Evolutionary conservation across 208 protist species (phyloP), one percentile per base, ranked within the genome.

Genomic region (Wallacemonas sp.): DNA sequence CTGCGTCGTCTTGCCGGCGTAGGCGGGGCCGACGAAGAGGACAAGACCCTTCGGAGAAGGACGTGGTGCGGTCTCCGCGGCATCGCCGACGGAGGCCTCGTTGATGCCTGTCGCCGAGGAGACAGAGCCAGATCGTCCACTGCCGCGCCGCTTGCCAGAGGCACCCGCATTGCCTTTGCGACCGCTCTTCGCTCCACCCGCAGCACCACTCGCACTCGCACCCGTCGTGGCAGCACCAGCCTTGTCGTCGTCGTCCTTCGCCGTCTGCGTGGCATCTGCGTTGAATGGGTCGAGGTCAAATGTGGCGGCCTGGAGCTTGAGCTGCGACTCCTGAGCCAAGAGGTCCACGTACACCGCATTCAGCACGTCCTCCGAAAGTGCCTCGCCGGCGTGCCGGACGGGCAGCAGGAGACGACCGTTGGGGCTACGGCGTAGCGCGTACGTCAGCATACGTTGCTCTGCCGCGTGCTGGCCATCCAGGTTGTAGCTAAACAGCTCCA

Each of bases 401-500:
- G 82, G 84, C n/a, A 89, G 75, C n/a, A 94, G 66, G 28, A 94
- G 70, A n/a, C 80, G 75, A 38, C 61, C 73, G 22, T 72, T 63
- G 15, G 36, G 19, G 54, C 53, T 68, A 12, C 68, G 22, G 34
- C 38, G 47, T 21, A 91, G 39, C 0, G 75, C 76, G 42, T 69
- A 66, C 9, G 74, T 72, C 38, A 98, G 63, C 28, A 96, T 71
- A 28, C 71, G 51, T 31, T 89, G 63, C 63, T 98, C 93, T 26
- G 80, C 46, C 0, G 66, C 53, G 68, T 94, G 70, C 39, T 75
- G 67, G 22, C 64, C 36, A 75, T 99, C 97, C 21, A 90, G 82
- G 24, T 95, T 86, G 45, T 82, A 55, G 49, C 64, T 84, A 79
- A 86, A 98, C 44, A 99, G 68, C 82, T 98, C 93, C 11, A 98